phyloP scores from a whole-genome alignment of 306 rosid genomes.

The Clitoria ternatea region DNA sequence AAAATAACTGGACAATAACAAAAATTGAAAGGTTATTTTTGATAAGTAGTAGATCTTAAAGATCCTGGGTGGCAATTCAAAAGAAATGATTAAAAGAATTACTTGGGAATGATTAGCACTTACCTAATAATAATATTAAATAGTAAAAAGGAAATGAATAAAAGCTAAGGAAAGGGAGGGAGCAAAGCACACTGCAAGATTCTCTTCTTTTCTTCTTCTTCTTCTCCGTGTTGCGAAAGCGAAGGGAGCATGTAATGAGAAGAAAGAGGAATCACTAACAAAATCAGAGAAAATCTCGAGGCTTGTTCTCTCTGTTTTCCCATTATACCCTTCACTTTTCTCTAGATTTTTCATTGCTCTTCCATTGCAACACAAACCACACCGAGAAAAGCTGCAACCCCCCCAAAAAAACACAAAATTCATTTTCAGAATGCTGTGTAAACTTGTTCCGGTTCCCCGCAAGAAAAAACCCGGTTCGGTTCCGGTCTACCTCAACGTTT shows the following conservation, averaged over 20 bases:
- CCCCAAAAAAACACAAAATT: not conserved
- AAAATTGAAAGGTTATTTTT: no score
- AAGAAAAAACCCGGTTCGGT: slow-evolving; percentile 68
- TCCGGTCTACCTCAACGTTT: slow-evolving; percentile 83
- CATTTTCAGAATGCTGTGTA: slow-evolving; percentile 45
- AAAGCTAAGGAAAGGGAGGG: not conserved
- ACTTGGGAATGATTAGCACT: not conserved
- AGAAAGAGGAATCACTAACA: not conserved
- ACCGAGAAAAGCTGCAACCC: not conserved
- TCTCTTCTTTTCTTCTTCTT: slow-evolving; percentile 29
- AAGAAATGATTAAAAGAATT: not conserved
- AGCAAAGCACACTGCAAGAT: slow-evolving; percentile 13
- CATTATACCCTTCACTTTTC: slow-evolving; percentile 21
- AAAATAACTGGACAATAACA: no score
- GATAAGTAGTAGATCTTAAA: no score
- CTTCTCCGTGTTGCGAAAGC: slow-evolving; percentile 17
- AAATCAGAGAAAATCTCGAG: slow-evolving; percentile 18
- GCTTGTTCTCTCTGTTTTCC: slow-evolving; percentile 3
- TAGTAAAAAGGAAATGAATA: not conserved
- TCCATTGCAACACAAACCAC: not conserved
- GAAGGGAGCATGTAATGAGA: not conserved
- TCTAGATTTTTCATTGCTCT: not conserved
- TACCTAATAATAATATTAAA: not conserved
- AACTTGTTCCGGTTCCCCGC: slow-evolving; percentile 36
- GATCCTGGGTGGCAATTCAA: no score